A percentile compares a stretch with the other conserved stretches of the same genome.
phyloP scores from a whole-genome alignment of 495 filamentous ascomycete genomes.

The Penicillium bovifimosum region DNA sequence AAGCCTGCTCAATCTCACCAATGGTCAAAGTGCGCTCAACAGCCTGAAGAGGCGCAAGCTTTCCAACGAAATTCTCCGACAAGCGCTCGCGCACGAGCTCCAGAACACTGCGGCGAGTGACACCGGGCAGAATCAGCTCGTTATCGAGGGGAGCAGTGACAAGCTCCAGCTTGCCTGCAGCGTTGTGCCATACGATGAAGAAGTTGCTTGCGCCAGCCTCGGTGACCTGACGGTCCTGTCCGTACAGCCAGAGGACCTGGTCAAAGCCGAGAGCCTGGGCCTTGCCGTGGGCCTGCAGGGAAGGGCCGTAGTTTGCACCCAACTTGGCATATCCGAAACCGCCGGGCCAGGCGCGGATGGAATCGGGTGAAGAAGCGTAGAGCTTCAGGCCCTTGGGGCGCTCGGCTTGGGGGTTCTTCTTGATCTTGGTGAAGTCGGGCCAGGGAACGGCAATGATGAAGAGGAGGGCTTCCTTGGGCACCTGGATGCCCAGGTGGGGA shows the following conservation, averaged over 20 bases:
- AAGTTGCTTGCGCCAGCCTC: conserved; percentile 93
- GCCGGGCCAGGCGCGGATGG: conserved; percentile 85
- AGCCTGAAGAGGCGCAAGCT: conserved; percentile 58
- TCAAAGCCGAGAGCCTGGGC: conserved; percentile 67
- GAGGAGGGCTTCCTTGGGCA: conserved; percentile 75
- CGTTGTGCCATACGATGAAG: conserved; percentile 75
- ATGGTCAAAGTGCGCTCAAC: conserved; percentile 80
- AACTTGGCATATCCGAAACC: conserved; percentile 89
- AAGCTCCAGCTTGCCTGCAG: conserved; percentile 62
- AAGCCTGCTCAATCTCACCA: conserved; percentile 66
- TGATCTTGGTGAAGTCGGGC: conserved; percentile 48
- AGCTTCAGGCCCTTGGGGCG: conserved; percentile 59
- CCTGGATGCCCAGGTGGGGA: conserved; percentile 71
- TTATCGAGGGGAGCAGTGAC: conserved; percentile 78
- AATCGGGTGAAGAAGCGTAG: conserved; percentile 69
- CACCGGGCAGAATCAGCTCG: conserved; percentile 77
- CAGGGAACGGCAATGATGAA: conserved; percentile 76
- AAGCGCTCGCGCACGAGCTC: conserved; percentile 65
- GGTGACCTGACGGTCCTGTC: conserved; percentile 66
- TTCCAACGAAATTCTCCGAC: conserved; percentile 24
- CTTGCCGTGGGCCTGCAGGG: conserved; percentile 66
- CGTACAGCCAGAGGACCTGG: conserved; percentile 91
- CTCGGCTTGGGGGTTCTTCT: conserved; percentile 20
- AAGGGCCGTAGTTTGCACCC: conserved; percentile 87
- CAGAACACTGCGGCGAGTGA: conserved; percentile 73